phyloP scores from a whole-genome alignment of 2,329 filamentous ascomycete genomes.

The Fusarium xyrophilum region DNA sequence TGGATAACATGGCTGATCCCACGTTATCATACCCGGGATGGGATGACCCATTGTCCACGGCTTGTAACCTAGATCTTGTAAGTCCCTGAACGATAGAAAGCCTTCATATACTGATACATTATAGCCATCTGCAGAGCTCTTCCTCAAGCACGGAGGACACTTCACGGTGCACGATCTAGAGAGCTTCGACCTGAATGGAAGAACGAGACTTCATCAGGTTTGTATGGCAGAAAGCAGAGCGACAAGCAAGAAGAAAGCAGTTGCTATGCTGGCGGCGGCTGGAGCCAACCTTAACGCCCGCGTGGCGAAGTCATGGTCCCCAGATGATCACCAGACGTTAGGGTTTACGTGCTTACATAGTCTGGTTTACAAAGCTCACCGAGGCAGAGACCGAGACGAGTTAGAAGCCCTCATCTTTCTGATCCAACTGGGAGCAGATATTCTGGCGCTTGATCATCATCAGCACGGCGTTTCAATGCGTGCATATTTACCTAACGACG shows the following conservation, averaged over 20 bases:
- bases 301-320: not conserved
- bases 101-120: not conserved
- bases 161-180: constrained; percentile 4
- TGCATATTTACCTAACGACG: constrained; percentile 3
- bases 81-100: accelerated
- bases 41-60: constrained; percentile 3
- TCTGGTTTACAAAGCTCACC: not conserved
- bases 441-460: not conserved
- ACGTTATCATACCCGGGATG: constrained; percentile 2
- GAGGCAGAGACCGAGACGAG: not conserved
- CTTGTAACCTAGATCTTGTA: constrained; percentile 11
- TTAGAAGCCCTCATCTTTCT: not conserved
- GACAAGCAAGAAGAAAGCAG: constrained; percentile 3
- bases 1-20: constrained; percentile 22
- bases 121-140: constrained; percentile 1
- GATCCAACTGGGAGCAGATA: not conserved
- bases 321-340: constrained; percentile 2
- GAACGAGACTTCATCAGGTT: constrained; percentile 5
- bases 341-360: constrained; percentile 6
- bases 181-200: constrained; percentile 6
- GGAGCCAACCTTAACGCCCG: not conserved
- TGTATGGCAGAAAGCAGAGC: constrained; percentile 3
- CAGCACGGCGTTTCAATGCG: not conserved
- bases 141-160: not conserved
- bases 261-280: not conserved